Percentiles rank a stretch among this genome's conserved stretches.
These are phyloP conservation scores for Metschnikowia lunata DNA, from an alignment of 805 yeast genomes.

Conservation along the genomic window DNA sequence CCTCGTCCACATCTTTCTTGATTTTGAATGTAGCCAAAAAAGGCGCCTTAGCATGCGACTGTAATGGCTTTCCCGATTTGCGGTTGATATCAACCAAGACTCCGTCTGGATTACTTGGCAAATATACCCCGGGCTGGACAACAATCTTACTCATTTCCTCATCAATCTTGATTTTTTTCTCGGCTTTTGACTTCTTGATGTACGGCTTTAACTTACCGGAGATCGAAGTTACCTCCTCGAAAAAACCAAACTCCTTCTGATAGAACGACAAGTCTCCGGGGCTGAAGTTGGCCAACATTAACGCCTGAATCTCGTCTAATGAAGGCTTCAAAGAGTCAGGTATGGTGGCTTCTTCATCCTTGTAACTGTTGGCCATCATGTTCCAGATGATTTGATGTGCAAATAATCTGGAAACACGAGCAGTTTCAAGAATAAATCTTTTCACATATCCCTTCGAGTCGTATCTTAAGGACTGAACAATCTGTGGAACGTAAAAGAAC, in stretches of 20 bases:
- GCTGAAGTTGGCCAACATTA: slow-evolving; percentile 60
- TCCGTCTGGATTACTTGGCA: slow-evolving; percentile 97
- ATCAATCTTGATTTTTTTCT: slow-evolving; percentile 92
- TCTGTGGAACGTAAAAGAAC: slow-evolving; percentile 96
- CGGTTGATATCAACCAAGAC: slow-evolving; percentile 87
- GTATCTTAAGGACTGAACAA: slow-evolving; percentile 85
- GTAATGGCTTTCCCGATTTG: slow-evolving; percentile 88
- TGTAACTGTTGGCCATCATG: slow-evolving; percentile 87
- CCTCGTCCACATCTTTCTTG: slow-evolving; percentile 48
- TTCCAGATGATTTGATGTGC: slow-evolving; percentile 99
- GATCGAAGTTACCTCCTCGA: slow-evolving; percentile 85
- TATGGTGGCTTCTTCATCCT: slow-evolving; percentile 77
- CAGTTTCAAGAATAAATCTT: slow-evolving; percentile 85
- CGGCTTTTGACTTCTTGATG: slow-evolving; percentile 91
- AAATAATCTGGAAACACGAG: slow-evolving; percentile 82
- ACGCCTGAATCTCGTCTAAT: slow-evolving; percentile 65
- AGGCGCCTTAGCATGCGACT: slow-evolving; percentile 98
- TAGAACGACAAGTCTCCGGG: slow-evolving; percentile 62
- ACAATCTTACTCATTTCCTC: slow-evolving; percentile 83
- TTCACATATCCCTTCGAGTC: slow-evolving; percentile 84
- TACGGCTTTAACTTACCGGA: slow-evolving; percentile 94
- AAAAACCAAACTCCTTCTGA: slow-evolving; percentile 80
- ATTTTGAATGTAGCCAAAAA: slow-evolving; percentile 94
- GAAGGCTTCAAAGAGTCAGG: slow-evolving; percentile 83
- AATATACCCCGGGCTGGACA: slow-evolving; percentile 77